phyloP scores from a whole-genome alignment of 179 eudicot species.

The Camellia oleifera region DNA sequence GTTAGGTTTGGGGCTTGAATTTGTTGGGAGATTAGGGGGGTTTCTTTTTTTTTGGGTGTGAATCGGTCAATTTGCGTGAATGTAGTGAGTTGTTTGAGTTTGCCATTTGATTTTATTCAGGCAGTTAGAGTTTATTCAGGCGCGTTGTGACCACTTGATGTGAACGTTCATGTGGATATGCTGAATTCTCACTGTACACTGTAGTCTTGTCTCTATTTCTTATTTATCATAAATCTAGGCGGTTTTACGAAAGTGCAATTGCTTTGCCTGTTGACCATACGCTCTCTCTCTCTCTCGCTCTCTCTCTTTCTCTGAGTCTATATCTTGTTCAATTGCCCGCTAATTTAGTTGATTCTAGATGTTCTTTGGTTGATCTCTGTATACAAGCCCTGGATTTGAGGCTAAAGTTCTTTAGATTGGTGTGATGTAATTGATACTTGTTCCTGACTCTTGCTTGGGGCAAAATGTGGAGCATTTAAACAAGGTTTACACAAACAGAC shows the following conservation, averaged over 20 bases:
- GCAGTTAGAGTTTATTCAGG: slow-evolving; percentile 13
- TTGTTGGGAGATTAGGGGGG: neutral
- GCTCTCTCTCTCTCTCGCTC: slow-evolving; percentile 18
- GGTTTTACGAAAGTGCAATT: neutral
- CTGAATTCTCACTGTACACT: slow-evolving; percentile 26
- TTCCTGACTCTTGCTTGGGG: neutral
- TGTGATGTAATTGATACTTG: neutral
- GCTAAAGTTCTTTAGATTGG: slow-evolving; percentile 5
- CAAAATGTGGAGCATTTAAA: neutral
- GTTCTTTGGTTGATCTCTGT: neutral
- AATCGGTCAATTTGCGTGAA: neutral
- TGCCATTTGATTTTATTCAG: neutral
- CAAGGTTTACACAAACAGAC: neutral
- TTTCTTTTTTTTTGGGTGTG: neutral
- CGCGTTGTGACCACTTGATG: slow-evolving; percentile 20
- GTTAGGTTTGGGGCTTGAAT: slow-evolving; percentile 4
- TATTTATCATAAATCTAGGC: slow-evolving; percentile 22
- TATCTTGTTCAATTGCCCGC: neutral
- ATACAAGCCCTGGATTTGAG: neutral
- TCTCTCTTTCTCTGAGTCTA: slow-evolving; percentile 5
- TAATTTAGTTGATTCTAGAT: neutral
- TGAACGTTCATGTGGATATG: slow-evolving; percentile 26
- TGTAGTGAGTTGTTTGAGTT: neutral
- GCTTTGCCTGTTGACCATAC: slow-evolving; percentile 16
- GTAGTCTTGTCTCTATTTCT: slow-evolving; percentile 30